Conservation (phyloP, 441 rosid species). For the Jatropha podagrica region DNA sequence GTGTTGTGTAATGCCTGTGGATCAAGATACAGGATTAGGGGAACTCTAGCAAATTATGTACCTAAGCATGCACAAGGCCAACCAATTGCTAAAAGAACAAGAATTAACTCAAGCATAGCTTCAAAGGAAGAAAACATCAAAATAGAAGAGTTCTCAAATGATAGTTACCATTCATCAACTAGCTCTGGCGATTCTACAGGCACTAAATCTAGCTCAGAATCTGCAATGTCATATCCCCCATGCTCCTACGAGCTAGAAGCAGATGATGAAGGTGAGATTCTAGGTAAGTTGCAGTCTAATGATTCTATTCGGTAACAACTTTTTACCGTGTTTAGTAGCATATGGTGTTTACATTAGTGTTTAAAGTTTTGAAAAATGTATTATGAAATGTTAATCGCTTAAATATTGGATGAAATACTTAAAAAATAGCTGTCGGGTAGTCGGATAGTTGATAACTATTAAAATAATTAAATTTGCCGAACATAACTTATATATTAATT, state of each 20-base stretch:
- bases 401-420: too few species aligned
- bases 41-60: slow-evolving; percentile 69
- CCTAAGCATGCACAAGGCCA: slow-evolving; percentile 53
- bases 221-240: not conserved
- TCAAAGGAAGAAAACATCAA: not conserved
- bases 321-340: too few species aligned
- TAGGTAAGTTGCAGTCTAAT: not conserved
- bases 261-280: not conserved
- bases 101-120: not conserved
- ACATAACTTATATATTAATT: too few species aligned
- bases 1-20: slow-evolving; percentile 94
- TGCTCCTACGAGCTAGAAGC: not conserved
- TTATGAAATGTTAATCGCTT: too few species aligned
- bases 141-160: not conserved
- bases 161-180: not conserved
- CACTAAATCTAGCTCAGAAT: not conserved
- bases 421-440: too few species aligned
- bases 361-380: too few species aligned
- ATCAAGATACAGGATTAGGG: slow-evolving; percentile 82
- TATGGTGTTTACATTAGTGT: too few species aligned
- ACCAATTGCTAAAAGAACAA: slow-evolving; percentile 3
- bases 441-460: too few species aligned
- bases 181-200: not conserved
- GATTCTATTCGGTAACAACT: too few species aligned
- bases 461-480: too few species aligned